Evolutionary conservation across 73 alveolate species (phyloP).

Genomic region (Urostyla sp.): DNA sequence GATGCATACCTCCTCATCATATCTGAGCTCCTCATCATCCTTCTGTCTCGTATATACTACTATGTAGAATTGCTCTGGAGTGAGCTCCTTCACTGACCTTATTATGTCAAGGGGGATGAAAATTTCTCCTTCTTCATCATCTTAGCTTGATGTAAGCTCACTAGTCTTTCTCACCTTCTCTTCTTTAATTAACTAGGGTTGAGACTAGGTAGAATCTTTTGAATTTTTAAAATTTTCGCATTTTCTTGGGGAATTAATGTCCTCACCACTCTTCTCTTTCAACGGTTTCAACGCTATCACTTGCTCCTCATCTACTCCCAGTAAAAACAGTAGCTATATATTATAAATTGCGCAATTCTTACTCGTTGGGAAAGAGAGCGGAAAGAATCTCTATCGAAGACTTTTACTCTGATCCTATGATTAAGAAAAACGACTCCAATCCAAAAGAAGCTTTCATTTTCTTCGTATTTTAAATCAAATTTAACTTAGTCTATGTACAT

Average conservation of each 20-base stretch:
- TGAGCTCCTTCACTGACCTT: background rate
- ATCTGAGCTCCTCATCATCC: conserved; percentile 9
- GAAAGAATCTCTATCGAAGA: conserved; percentile 55
- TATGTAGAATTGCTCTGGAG: background rate
- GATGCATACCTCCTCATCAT: conserved; percentile 2
- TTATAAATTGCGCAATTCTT: background rate
- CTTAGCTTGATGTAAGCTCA: background rate
- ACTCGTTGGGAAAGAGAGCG: conserved; percentile 22
- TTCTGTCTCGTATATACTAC: conserved; percentile 29
- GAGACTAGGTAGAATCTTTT: background rate
- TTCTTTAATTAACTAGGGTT: background rate
- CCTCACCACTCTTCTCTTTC: background rate
- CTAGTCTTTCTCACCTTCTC: background rate
- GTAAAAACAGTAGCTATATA: conserved; percentile 12
- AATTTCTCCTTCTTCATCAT: conserved; percentile 42
- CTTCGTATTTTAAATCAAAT: background rate
- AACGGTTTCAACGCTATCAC: conserved; percentile 14
- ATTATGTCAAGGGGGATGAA: conserved; percentile 12
- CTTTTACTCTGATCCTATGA: conserved; percentile 60
- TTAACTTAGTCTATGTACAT: no score
- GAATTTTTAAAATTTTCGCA: background rate
- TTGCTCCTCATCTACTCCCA: conserved; percentile 27
- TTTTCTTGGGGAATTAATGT: background rate
- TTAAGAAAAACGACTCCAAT: conserved; percentile 62
- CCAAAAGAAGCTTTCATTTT: conserved; percentile 18